Evolutionary conservation across 495 filamentous ascomycete species (phyloP), one percentile per base, ranked within the genome.

Genomic region (Margaritispora aquatica): DNA sequence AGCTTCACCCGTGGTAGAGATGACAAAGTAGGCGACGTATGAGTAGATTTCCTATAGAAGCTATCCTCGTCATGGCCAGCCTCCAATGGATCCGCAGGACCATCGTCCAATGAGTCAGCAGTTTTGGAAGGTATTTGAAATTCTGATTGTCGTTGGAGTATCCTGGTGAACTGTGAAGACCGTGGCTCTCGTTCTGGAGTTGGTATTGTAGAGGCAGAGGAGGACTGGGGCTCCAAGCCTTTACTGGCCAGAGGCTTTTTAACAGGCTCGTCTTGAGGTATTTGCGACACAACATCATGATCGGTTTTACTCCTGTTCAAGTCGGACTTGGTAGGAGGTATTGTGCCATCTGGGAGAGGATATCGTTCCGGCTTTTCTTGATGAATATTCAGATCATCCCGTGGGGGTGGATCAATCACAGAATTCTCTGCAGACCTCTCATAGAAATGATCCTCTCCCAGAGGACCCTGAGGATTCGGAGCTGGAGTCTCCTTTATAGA

Each of bases 1-100:
- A 89, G 67, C 64, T 85, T 87, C 15, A 79, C 72, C 56, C 77
- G 69, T 17, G 85, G 84, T 24, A 84, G 66, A 17, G 80, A 79
- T 8, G 83, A 87, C 9, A 77, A 59, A 5, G 78, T 74, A 3
- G 78, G 68, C 21, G 72, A 72, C 15, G 70, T 67, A 54, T 76
- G 68, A 13, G 63, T 66, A 4, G 81, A 78, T 10, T 77, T 78
- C 23, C 73, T 68, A 62, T 83, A 85, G 65, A 85, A 86, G 21
- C 77, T 76, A 66, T 90, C 84, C 63, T 81, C 76, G 53, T 78
- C 74, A 34, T 75, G 72, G 52, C 75, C 81, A 66, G 60, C 50
- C n/a, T 27, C 53, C n/a, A 66, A 69, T 3, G 52, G 55, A 50
- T 60, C 51, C 21, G 17, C 11, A 2, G 50, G 17, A 61, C 58